These are phyloP conservation scores for Xylaria sp. DNA, from an alignment of 2,329 filamentous ascomycete genomes.

Conservation along the genomic window DNA sequence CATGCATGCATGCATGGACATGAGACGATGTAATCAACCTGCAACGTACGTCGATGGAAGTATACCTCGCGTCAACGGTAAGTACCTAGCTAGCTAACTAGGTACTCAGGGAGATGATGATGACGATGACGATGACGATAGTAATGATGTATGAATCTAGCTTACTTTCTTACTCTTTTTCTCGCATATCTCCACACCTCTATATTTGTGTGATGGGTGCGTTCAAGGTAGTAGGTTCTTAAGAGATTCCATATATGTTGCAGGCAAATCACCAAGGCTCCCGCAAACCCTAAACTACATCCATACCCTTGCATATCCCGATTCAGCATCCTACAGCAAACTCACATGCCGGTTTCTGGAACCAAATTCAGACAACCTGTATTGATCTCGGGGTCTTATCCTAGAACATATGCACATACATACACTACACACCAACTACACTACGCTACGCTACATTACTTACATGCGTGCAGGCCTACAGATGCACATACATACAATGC, in stretches of 20 bases:
- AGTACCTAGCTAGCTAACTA: no score
- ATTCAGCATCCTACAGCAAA: conserved; percentile 21
- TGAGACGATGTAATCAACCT: not conserved
- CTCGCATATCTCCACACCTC: no score
- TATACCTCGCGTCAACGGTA: not conserved
- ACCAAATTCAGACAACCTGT: conserved; percentile 3
- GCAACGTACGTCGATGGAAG: not conserved
- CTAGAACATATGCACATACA: not conserved
- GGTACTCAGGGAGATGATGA: no score
- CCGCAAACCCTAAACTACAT: conserved; percentile 1
- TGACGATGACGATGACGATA: no score
- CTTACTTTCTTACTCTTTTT: not conserved
- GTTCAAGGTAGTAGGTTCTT: not conserved
- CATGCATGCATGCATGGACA: not conserved
- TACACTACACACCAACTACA: no score
- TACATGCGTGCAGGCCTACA: no score
- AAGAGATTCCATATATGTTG: not conserved
- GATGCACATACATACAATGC: no score
- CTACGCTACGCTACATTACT: no score
- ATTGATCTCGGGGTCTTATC: conserved; percentile 3
- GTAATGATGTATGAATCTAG: not conserved
- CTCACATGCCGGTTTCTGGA: conserved; percentile 15
- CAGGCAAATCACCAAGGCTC: not conserved
- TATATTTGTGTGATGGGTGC: no score
- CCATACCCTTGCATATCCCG: conserved; percentile 3